phyloP scores from a whole-genome alignment of 2,329 filamentous ascomycete species.

The Exophiala viscosa region DNA sequence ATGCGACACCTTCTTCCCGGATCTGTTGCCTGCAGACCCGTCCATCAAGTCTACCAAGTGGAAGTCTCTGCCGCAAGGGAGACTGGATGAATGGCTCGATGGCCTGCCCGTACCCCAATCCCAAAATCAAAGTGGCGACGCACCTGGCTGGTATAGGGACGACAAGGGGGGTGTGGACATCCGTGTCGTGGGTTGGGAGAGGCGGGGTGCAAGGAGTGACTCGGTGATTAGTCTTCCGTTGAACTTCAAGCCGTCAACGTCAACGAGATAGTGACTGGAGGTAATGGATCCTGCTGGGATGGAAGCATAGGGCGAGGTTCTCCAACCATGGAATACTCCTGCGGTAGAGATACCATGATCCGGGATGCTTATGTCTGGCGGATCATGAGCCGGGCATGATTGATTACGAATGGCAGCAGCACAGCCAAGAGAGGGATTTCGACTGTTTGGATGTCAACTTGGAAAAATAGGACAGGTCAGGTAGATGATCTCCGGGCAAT shows the following conservation, averaged over 20 bases:
- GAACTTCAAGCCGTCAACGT: not conserved
- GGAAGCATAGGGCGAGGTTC: not conserved
- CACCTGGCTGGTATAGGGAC: slow-evolving; percentile 39
- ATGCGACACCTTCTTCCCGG: slow-evolving; percentile 49
- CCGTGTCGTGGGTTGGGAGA: slow-evolving; percentile 47
- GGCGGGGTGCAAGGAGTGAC: slow-evolving; percentile 15
- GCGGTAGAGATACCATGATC: too few relatives aligned
- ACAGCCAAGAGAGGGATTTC: not conserved
- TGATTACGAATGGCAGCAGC: too few relatives aligned
- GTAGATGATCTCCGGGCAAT: too few relatives aligned
- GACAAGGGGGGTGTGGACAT: slow-evolving; percentile 49
- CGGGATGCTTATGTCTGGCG: too few relatives aligned
- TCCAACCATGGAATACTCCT: too few relatives aligned
- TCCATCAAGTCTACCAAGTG: slow-evolving; percentile 18
- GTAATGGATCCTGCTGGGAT: not conserved
- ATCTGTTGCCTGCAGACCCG: slow-evolving; percentile 31
- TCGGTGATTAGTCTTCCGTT: slow-evolving; percentile 1
- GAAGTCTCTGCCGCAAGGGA: slow-evolving; percentile 1
- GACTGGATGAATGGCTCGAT: slow-evolving; percentile 13
- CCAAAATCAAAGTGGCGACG: slow-evolving; percentile 23
- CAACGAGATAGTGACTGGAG: not conserved
- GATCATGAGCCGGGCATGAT: too few relatives aligned
- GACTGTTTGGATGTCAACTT: too few relatives aligned
- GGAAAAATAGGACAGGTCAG: not conserved
- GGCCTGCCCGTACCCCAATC: slow-evolving; percentile 13